Percentiles rank a stretch among this genome's conserved stretches.
Evolutionary conservation across 2,329 filamentous ascomycete genomes (phyloP).

Genomic region (Colletotrichum sp.): DNA sequence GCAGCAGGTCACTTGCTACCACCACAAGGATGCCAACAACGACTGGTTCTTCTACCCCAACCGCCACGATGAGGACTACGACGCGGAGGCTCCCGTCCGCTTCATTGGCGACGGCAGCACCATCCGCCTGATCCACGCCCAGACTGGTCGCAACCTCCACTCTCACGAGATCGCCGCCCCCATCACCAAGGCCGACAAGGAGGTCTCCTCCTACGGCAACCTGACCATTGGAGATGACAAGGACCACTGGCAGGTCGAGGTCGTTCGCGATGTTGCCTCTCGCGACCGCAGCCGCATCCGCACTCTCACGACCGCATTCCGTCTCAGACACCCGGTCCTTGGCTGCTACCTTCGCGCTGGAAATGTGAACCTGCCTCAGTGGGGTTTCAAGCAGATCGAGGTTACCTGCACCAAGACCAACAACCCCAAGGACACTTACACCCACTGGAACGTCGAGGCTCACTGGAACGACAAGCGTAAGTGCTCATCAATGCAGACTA

Average conservation of each 20-base stretch:
- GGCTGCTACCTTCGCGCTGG: conserved; percentile 95
- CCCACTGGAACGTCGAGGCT: conserved; percentile 98
- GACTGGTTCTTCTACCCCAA: conserved; percentile 99
- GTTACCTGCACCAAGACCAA: conserved; percentile 94
- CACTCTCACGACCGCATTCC: conserved; percentile 92
- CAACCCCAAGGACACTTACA: conserved; percentile 91
- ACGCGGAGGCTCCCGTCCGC: conserved; percentile 72
- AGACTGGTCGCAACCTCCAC: conserved; percentile 96
- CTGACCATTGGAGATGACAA: conserved; percentile 95
- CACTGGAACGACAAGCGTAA: conserved; percentile 92
- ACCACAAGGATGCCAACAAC: conserved; percentile 99
- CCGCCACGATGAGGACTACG: conserved; percentile 75
- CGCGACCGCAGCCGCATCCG: conserved; percentile 84
- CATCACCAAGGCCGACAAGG: conserved; percentile 85
- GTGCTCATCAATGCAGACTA: conserved; percentile 36
- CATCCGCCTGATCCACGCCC: conserved; percentile 89
- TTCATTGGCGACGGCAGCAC: conserved; percentile 80
- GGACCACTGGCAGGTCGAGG: conserved; percentile 95
- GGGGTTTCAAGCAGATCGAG: conserved; percentile 99
- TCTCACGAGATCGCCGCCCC: conserved; percentile 91
- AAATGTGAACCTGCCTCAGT: conserved; percentile 95
- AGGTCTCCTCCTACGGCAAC: conserved; percentile 97
- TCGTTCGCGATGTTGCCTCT: conserved; percentile 87
- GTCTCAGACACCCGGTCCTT: conserved; percentile 80
- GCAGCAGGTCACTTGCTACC: conserved; percentile 98